These are phyloP conservation scores for Xylariales sp. DNA, from an alignment of 2,329 filamentous ascomycete species.

Conservation along the genomic window DNA sequence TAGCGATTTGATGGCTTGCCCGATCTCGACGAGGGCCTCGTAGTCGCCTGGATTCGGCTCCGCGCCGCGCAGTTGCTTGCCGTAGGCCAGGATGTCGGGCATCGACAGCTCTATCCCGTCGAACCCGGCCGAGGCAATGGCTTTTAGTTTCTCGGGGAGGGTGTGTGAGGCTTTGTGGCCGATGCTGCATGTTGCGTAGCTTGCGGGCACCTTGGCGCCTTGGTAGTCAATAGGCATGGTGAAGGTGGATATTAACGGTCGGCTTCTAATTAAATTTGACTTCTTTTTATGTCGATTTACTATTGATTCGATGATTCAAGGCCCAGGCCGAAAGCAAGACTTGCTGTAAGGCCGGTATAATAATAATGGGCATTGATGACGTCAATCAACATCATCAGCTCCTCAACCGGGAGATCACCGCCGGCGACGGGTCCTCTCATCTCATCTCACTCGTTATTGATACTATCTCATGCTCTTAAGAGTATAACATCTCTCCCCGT, in stretches of 20 bases:
- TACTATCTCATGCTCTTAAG: neutral
- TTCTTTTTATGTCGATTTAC: neutral
- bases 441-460: neutral
- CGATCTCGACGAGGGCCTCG: slow-evolving; percentile 65
- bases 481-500: fast-evolving
- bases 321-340: neutral
- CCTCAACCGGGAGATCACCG: neutral
- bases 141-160: slow-evolving; percentile 69
- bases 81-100: slow-evolving; percentile 76
- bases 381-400: slow-evolving; percentile 26
- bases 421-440: neutral
- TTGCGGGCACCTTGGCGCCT: slow-evolving; percentile 43
- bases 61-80: slow-evolving; percentile 59
- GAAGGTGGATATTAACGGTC: neutral
- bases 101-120: slow-evolving; percentile 75
- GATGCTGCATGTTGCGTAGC: slow-evolving; percentile 50
- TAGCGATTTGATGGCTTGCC: slow-evolving; percentile 63
- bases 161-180: slow-evolving; percentile 55
- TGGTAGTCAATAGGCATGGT: slow-evolving; percentile 46
- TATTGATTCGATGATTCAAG: neutral
- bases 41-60: slow-evolving; percentile 70
- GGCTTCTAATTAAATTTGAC: neutral
- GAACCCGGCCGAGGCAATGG: slow-evolving; percentile 74
- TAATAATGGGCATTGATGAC: slow-evolving; percentile 20
- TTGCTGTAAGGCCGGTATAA: neutral